Base-by-base conservation (phyloP, 2,329 filamentous ascomycete species). In the Diaporthe destruens region DNA sequence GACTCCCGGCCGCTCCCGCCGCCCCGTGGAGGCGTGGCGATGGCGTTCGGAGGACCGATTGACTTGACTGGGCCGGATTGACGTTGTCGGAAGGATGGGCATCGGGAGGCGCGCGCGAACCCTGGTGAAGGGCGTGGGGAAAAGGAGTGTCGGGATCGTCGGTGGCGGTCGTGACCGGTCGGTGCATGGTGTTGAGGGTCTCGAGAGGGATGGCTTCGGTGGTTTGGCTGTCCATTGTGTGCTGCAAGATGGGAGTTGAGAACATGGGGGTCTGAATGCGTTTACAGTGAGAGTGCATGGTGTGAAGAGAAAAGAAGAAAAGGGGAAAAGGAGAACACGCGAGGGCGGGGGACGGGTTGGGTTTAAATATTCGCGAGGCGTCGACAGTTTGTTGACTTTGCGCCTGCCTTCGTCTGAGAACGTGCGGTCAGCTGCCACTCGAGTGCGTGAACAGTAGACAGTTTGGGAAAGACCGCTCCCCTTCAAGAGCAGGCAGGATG, bases 281-380 rank as follows among this genome's bases (percentile, higher is more conserved):
- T 29, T 12, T 20, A 14, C 23, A 36, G 36, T 44, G 56, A 61
- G 56, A 61, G 56, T 29, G 56, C 56, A 61, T 61, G 36, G 29
- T 61, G n/a, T 61, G 36, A 29, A 44, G 56, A 61, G 8, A 61
- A 61, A 61, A 12, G 36, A 32, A 61, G 56, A 61, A 44, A 61
- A 23, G 36, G n/a, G 29, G 36, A 32, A 44, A 39, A 61, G 25
- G 44, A 25, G 36, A 14, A 44, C 25, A 61, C 3, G 16, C 6
- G 36, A 20, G 12, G 23, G 11, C 16, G 14, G 36, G 36, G 39
- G 39, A 29, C 7, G 9, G 16, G 56, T 32, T 20, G 23, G 23
- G 16, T 18, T 61, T 61, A 61, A 44, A 3, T 59, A 29, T 1
- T 14, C 23, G n/a, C 6, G 6, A 42, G 2, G 9, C 20, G 11